Conservation (phyloP, 148 eudicot species). For the Amaranthus cruentus region DNA sequence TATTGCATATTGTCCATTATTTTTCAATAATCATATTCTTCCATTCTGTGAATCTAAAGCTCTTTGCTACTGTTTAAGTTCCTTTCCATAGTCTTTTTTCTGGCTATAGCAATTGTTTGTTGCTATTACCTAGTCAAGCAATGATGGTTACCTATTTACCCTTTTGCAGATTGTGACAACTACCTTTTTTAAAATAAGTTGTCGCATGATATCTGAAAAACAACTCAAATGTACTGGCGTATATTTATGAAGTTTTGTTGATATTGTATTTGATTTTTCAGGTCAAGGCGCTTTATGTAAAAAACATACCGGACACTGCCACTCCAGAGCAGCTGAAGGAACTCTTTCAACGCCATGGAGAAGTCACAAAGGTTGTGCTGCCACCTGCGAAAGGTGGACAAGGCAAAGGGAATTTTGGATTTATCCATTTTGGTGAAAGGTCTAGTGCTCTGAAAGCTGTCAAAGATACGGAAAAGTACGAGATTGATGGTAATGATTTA, state of each 20-base stretch:
- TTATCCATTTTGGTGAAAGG: constrained; percentile 87
- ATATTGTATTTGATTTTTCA: constrained; percentile 31
- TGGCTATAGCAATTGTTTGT: neutral
- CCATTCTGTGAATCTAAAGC: too few species aligned
- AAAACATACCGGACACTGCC: constrained; percentile 86
- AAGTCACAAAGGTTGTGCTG: constrained; percentile 88
- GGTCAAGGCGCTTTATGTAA: constrained; percentile 98
- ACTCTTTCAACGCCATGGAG: constrained; percentile 90
- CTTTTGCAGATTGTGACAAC: too few species aligned
- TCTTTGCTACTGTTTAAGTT: too few species aligned
- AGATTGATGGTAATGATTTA: constrained; percentile 63
- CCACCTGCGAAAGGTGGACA: constrained; percentile 87
- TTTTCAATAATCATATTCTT: too few species aligned
- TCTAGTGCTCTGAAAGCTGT: constrained; percentile 92
- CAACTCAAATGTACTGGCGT: too few species aligned
- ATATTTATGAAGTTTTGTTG: neutral
- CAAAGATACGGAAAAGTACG: constrained; percentile 82
- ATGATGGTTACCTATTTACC: too few species aligned
- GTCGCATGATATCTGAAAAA: too few species aligned
- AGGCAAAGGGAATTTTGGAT: constrained; percentile 91
- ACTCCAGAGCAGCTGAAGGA: constrained; percentile 80
- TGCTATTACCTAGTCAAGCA: too few species aligned
- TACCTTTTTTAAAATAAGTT: too few species aligned
- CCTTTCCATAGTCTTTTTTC: too few species aligned
- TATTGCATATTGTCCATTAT: too few species aligned